These are phyloP conservation scores for Erysimum cheiranthoides DNA, from an alignment of 345 rosid species.

Conservation along the genomic window DNA sequence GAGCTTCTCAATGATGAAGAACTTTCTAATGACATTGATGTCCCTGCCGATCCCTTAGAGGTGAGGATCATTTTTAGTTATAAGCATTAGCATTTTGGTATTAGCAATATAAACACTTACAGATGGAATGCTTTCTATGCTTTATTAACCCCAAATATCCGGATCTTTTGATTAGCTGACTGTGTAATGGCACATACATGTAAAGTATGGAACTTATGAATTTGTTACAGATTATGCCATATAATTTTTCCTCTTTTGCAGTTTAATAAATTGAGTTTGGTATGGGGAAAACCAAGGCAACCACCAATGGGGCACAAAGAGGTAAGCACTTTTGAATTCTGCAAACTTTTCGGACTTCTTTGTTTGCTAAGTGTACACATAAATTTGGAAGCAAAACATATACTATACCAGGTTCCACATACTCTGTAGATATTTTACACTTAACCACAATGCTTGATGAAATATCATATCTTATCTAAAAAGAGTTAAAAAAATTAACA, in stretches of 20 bases:
- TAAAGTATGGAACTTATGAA: constrained; percentile 9
- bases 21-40: constrained; percentile 35
- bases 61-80: constrained; percentile 45
- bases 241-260: constrained; percentile 51
- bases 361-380: constrained; percentile 7
- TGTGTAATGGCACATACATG: neutral
- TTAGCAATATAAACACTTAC: neutral
- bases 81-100: constrained; percentile 27
- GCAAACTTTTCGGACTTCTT: neutral
- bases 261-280: constrained; percentile 76
- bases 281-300: constrained; percentile 95
- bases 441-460: too few species aligned
- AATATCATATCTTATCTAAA: too few species aligned
- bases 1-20: constrained; percentile 32
- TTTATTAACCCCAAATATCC: constrained; percentile 10
- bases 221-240: constrained; percentile 11
- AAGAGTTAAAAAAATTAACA: too few species aligned
- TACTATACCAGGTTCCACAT: too few species aligned
- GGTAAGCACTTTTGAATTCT: constrained; percentile 51
- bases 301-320: constrained; percentile 71
- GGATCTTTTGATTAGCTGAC: constrained; percentile 9
- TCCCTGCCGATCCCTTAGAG: constrained; percentile 84
- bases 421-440: too few species aligned
- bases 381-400: neutral
- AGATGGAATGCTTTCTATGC: neutral